Conservation (phyloP, 371 early-diverging fungal species). For the Syncephalastrum sp. region DNA sequence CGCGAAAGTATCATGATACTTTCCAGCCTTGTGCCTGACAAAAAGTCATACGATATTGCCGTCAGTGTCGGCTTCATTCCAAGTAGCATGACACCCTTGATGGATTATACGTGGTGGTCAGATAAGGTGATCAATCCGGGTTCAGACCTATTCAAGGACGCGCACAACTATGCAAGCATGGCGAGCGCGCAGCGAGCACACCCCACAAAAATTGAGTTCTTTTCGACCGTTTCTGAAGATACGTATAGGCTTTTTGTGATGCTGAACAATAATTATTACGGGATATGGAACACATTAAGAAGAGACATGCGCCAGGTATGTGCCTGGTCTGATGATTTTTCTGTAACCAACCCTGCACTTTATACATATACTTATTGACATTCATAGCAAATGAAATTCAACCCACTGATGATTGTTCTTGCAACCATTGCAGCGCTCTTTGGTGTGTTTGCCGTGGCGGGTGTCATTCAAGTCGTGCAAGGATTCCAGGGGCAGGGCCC, state of each 20-base stretch:
- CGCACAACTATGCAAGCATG: too few relatives aligned
- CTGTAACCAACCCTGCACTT: too few relatives aligned
- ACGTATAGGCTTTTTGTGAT: conserved; percentile 8
- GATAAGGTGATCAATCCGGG: conserved; percentile 9
- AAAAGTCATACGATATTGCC: conserved; percentile 12
- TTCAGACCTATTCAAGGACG: too few relatives aligned
- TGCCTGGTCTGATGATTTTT: too few relatives aligned
- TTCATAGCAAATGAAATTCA: conserved; percentile 11
- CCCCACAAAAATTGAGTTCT: too few relatives aligned
- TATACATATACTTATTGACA: too few relatives aligned
- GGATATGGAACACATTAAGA: conserved; percentile 8
- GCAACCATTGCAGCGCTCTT: background rate
- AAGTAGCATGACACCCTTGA: conserved; percentile 5
- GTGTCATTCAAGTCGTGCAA: conserved; percentile 12
- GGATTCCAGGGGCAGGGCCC: too few relatives aligned
- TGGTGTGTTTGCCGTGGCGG: conserved; percentile 9
- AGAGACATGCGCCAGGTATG: conserved; percentile 4
- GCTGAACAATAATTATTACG: conserved; percentile 7
- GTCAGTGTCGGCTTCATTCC: conserved; percentile 15
- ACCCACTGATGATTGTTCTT: conserved; percentile 2
- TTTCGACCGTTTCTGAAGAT: background rate
- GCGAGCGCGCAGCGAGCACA: too few relatives aligned
- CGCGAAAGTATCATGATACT: conserved; percentile 9
- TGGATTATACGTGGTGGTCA: conserved; percentile 18
- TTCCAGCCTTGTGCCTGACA: conserved; percentile 14